Percentiles rank a stretch among this genome's conserved stretches.
Evolutionary conservation across 495 filamentous ascomycete genomes (phyloP).

Genomic region (Lepraria neglecta): DNA sequence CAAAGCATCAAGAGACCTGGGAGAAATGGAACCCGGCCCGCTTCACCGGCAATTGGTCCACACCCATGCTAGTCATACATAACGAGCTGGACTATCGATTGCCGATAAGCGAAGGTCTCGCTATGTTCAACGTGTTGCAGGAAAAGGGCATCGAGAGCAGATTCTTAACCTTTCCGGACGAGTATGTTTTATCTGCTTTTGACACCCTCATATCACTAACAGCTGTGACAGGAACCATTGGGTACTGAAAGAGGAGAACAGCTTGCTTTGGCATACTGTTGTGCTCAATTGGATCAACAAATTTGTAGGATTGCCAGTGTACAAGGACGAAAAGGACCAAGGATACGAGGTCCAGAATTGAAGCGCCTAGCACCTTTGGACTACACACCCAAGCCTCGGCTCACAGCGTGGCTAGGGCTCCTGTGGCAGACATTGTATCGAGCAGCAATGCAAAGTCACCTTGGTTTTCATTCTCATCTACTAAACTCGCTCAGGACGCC

Average conservation of each 20-base stretch:
- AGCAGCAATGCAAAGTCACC: too few relatives aligned
- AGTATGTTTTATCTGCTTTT: slow-evolving; percentile 25
- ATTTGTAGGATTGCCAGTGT: slow-evolving; percentile 52
- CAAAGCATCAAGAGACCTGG: slow-evolving; percentile 63
- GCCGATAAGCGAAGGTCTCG: slow-evolving; percentile 73
- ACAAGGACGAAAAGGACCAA: slow-evolving; percentile 15
- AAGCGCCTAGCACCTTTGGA: not conserved
- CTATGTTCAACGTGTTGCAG: slow-evolving; percentile 86
- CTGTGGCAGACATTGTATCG: too few relatives aligned
- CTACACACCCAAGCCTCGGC: too few relatives aligned
- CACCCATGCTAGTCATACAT: slow-evolving; percentile 84
- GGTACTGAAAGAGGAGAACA: slow-evolving; percentile 90
- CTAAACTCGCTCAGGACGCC: too few relatives aligned
- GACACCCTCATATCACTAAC: not conserved
- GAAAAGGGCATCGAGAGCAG: slow-evolving; percentile 46
- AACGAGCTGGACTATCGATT: slow-evolving; percentile 87
- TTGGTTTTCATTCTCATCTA: too few relatives aligned
- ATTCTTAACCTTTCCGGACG: slow-evolving; percentile 76
- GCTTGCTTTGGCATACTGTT: slow-evolving; percentile 81
- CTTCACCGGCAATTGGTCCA: slow-evolving; percentile 67
- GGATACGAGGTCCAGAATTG: slow-evolving; percentile 20
- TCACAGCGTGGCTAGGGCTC: too few relatives aligned
- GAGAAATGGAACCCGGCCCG: slow-evolving; percentile 74
- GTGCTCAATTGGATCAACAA: slow-evolving; percentile 88
- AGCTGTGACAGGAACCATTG: slow-evolving; percentile 52